Percentiles rank a stretch among this genome's conserved stretches.
Conservation (phyloP, 352 stramenopile species). For the Phytopythium sindhum region DNA sequence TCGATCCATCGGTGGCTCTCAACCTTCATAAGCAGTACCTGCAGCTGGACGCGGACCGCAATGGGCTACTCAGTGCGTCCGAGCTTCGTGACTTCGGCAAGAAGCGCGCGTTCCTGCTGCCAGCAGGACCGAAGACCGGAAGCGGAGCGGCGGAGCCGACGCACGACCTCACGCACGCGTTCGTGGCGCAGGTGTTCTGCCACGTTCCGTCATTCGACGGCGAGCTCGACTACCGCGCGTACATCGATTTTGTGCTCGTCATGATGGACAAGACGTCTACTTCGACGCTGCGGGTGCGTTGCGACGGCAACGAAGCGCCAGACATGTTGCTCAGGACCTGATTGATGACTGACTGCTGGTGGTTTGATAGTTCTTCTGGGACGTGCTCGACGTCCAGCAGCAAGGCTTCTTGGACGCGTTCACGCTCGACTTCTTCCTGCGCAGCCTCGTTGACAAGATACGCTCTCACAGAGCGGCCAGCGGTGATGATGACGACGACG, state of each 20-base stretch:
- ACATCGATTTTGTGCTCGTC: slow-evolving; percentile 56
- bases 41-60: slow-evolving; percentile 60
- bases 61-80: slow-evolving; percentile 44
- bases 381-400: slow-evolving; percentile 63
- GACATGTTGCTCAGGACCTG: too few species aligned
- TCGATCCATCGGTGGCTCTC: slow-evolving; percentile 29
- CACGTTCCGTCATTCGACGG: slow-evolving; percentile 43
- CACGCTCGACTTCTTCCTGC: slow-evolving; percentile 58
- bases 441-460: slow-evolving; percentile 54
- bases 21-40: slow-evolving; percentile 55
- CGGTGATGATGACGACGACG: slow-evolving; percentile 13
- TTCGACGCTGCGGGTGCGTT: slow-evolving; percentile 40
- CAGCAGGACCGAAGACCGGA: background rate
- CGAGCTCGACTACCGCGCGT: slow-evolving; percentile 63
- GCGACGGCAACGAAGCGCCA: too few species aligned
- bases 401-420: slow-evolving; percentile 60
- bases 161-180: slow-evolving; percentile 54
- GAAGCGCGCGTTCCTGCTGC: slow-evolving; percentile 63
- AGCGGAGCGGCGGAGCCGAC: slow-evolving; percentile 23
- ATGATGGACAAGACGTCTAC: slow-evolving; percentile 39
- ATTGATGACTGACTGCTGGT: background rate
- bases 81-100: slow-evolving; percentile 60
- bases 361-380: slow-evolving; percentile 50
- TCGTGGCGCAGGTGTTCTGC: slow-evolving; percentile 53
- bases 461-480: slow-evolving; percentile 6